These are phyloP conservation scores for Paraconiothyrium sp. DNA, from an alignment of 2,329 filamentous ascomycete species.

Conservation along the genomic window DNA sequence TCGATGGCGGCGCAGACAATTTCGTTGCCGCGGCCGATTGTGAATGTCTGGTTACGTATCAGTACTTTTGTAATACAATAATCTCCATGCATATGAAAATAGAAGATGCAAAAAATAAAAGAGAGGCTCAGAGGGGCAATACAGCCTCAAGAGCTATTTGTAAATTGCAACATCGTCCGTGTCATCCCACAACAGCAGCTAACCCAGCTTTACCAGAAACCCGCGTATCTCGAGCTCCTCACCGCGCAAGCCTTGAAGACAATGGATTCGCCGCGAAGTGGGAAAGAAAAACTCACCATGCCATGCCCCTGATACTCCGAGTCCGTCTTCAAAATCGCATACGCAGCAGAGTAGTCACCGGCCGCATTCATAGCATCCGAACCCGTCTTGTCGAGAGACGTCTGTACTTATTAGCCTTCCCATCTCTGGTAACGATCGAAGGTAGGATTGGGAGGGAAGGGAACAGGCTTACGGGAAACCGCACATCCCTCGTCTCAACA, in stretches of 20 bases:
- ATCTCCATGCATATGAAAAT: background rate
- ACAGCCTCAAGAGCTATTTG: too few species aligned
- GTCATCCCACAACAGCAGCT: too few species aligned
- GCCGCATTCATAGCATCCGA: slow-evolving; percentile 97
- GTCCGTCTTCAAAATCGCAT: slow-evolving; percentile 89
- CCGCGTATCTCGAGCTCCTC: too few species aligned
- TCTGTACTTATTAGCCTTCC: slow-evolving; percentile 54
- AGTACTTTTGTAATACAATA: background rate
- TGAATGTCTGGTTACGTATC: slow-evolving; percentile 66
- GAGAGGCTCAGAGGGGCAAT: too few species aligned
- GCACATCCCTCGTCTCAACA: slow-evolving; percentile 58
- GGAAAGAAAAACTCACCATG: slow-evolving; percentile 66
- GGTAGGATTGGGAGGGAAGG: background rate
- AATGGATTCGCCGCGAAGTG: background rate
- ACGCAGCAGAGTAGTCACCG: slow-evolving; percentile 92
- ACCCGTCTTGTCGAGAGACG: slow-evolving; percentile 95
- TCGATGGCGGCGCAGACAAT: slow-evolving; percentile 87
- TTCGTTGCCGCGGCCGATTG: slow-evolving; percentile 89
- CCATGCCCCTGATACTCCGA: slow-evolving; percentile 76
- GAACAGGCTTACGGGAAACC: slow-evolving; percentile 55
- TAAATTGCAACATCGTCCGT: too few species aligned
- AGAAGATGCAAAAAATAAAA: background rate
- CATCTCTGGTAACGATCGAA: background rate
- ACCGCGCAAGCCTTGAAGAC: background rate
- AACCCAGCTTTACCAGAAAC: too few species aligned